phyloP scores from a whole-genome alignment of 805 yeast species.

The Cyberlindnera sargentensis region DNA sequence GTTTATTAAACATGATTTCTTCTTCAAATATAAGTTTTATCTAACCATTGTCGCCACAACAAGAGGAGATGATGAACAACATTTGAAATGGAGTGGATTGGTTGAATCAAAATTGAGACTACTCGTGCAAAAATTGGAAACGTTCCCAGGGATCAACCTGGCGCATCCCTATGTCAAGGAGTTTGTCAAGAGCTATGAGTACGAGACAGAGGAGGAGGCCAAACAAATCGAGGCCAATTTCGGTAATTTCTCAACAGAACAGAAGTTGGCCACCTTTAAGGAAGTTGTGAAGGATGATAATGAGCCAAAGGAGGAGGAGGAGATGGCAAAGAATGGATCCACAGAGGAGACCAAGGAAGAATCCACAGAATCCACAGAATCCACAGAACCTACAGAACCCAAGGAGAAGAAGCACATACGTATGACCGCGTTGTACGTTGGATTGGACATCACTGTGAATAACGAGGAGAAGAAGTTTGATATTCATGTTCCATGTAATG shows the following conservation, averaged over 20 bases:
- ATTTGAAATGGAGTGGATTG: constrained; percentile 85
- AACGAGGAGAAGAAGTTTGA: constrained; percentile 58
- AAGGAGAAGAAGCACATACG: constrained; percentile 34
- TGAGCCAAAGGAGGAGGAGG: constrained; percentile 17
- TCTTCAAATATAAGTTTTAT: constrained; percentile 79
- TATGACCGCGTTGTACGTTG: constrained; percentile 74
- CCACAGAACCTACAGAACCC: constrained; percentile 1
- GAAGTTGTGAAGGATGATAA: constrained; percentile 30
- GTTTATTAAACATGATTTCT: constrained; percentile 75
- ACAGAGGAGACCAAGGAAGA: neutral
- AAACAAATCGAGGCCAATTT: constrained; percentile 52
- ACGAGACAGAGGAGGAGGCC: constrained; percentile 46
- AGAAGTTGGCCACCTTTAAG: constrained; percentile 27
- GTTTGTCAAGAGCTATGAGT: constrained; percentile 48
- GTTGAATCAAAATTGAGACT: constrained; percentile 83
- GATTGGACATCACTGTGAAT: constrained; percentile 43
- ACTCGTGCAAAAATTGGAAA: constrained; percentile 78
- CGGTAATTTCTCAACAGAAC: constrained; percentile 54
- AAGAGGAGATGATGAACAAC: constrained; percentile 68
- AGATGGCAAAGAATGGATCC: neutral
- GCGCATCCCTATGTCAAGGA: constrained; percentile 91
- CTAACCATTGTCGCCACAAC: constrained; percentile 77
- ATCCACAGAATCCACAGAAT: constrained; percentile 1
- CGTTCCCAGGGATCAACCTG: constrained; percentile 60
- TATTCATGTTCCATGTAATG: constrained; percentile 84